Percentiles rank a stretch among this genome's conserved stretches.
Conservation (phyloP, 768 basidiomycete genomes). For the Daedaleopsis nitida region DNA sequence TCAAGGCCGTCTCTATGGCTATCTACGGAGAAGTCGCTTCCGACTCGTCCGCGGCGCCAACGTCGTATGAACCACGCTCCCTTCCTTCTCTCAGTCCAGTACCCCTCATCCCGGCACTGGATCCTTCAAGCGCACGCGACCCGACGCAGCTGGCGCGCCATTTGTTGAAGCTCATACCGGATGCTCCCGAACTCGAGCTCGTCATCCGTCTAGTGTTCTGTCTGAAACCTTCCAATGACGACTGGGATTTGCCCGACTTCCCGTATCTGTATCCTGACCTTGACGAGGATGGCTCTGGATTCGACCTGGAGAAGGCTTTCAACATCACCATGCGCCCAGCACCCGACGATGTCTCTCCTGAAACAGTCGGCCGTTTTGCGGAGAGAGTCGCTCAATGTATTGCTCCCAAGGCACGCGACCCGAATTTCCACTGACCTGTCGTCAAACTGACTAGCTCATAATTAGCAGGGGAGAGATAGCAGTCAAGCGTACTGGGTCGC, state of each 20-base stretch:
- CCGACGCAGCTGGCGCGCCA: conserved; percentile 64
- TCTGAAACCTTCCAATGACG: conserved; percentile 75
- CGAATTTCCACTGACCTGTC: neutral
- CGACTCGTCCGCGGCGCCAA: conserved; percentile 40
- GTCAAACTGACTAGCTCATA: neutral
- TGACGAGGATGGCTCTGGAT: conserved; percentile 47
- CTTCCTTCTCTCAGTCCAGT: conserved; percentile 38
- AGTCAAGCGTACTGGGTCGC: conserved; percentile 64
- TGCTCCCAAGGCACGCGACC: conserved; percentile 52
- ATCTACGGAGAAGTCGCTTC: conserved; percentile 56
- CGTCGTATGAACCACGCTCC: conserved; percentile 44
- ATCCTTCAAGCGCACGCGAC: conserved; percentile 60
- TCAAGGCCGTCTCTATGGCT: conserved; percentile 65
- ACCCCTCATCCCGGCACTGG: conserved; percentile 52
- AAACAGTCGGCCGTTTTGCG: conserved; percentile 56
- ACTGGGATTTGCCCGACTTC: conserved; percentile 77
- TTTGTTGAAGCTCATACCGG: conserved; percentile 61
- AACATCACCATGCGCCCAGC: conserved; percentile 59
- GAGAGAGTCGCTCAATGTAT: conserved; percentile 55
- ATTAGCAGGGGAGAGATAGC: conserved; percentile 40
- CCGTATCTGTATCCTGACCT: conserved; percentile 71
- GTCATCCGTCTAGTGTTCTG: conserved; percentile 77
- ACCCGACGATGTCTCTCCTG: conserved; percentile 53
- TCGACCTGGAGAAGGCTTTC: conserved; percentile 61
- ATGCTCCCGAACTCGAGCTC: conserved; percentile 63